These are phyloP conservation scores for Leptographium procerum DNA, from an alignment of 2,329 filamentous ascomycete species.

Conservation along the genomic window DNA sequence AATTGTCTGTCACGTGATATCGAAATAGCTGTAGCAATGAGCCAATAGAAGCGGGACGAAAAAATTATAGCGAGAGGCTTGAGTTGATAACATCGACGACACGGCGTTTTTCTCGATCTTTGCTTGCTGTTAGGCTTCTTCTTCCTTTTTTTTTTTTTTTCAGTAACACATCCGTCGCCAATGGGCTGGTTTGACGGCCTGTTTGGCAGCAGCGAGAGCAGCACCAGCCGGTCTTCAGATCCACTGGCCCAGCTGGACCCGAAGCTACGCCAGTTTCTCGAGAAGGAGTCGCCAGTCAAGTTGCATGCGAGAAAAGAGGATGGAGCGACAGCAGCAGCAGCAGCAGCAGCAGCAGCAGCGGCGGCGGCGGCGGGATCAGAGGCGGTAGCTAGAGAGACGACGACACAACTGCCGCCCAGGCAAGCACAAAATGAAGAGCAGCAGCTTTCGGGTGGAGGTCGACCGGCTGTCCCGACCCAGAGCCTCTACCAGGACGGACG, in stretches of 20 bases:
- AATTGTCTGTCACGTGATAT: background rate
- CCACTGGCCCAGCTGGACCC: constrained; percentile 70
- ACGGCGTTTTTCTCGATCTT: background rate
- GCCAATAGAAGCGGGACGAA: background rate
- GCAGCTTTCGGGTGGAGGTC: too few relatives aligned
- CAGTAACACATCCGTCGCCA: background rate
- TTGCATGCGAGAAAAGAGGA: constrained; percentile 7
- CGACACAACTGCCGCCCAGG: background rate
- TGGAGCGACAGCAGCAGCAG: background rate
- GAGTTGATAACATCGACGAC: background rate
- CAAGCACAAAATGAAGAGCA: too few relatives aligned
- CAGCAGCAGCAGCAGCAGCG: constrained; percentile 11
- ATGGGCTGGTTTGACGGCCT: constrained; percentile 51
- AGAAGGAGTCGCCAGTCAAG: constrained; percentile 69
- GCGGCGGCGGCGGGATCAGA: constrained; percentile 7
- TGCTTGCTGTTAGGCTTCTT: background rate
- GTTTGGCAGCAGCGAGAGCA: constrained; percentile 27
- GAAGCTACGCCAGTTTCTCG: constrained; percentile 70
- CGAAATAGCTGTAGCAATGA: background rate
- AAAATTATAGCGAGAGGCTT: background rate
- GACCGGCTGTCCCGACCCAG: constrained; percentile 30
- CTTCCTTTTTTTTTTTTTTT: background rate
- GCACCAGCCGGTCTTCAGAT: constrained; percentile 35
- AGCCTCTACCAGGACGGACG: constrained; percentile 50
- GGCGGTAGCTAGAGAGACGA: background rate